Conservation (phyloP, 352 stramenopile genomes). For the Globisporangium acanthophoron region DNA sequence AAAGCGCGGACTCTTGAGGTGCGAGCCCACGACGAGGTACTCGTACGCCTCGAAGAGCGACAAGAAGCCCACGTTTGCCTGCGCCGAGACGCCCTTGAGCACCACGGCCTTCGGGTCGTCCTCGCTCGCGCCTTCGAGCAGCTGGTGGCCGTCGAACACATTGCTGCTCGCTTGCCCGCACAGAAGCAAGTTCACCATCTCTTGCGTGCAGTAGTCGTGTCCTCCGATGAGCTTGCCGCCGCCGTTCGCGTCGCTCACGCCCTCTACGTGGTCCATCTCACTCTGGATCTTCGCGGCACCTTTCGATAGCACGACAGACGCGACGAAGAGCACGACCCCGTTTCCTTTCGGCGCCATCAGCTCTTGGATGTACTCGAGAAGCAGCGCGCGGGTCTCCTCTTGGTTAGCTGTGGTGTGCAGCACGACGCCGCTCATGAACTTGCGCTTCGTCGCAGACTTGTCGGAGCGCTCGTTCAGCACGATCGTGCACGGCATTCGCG, state of each 20-base stretch:
- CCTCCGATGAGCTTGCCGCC: conserved; percentile 69
- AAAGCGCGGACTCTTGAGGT: conserved; percentile 66
- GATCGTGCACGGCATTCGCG: conserved; percentile 23
- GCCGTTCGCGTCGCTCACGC: conserved; percentile 18
- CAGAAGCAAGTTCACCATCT: conserved; percentile 96
- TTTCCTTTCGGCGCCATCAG: conserved; percentile 54
- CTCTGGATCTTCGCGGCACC: conserved; percentile 39
- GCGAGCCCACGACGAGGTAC: conserved; percentile 78
- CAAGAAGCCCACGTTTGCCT: conserved; percentile 76
- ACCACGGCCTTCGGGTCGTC: conserved; percentile 58
- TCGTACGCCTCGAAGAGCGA: conserved; percentile 91
- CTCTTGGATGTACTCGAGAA: conserved; percentile 28
- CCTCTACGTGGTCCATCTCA: conserved; percentile 85
- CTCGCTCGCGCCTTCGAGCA: conserved; percentile 56
- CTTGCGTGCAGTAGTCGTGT: conserved; percentile 90
- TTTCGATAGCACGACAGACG: conserved; percentile 64
- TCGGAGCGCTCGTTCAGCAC: conserved; percentile 24
- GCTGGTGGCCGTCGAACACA: conserved; percentile 91
- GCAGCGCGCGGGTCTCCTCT: conserved; percentile 28
- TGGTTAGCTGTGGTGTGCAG: conserved; percentile 29
- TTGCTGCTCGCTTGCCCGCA: conserved; percentile 90
- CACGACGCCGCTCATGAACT: conserved; percentile 38
- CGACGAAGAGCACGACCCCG: conserved; percentile 67
- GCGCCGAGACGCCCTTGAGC: conserved; percentile 60
- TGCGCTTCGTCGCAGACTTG: conserved; percentile 19